phyloP scores from a whole-genome alignment of 257 asterid species.

The Apocynum venetum region DNA sequence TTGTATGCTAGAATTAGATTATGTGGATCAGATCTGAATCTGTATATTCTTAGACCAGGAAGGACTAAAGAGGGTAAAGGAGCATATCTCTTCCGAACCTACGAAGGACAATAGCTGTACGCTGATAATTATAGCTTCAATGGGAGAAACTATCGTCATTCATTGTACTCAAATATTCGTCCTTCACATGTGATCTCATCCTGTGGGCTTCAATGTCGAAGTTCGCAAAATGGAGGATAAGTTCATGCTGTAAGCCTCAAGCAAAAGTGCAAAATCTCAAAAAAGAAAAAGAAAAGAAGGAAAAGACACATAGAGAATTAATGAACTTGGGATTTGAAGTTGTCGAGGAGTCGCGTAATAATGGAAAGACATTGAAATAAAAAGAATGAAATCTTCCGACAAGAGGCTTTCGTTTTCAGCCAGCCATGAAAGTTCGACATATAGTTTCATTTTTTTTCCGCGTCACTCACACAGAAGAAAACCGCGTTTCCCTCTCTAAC shows the following conservation, averaged over 20 bases:
- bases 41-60: not conserved
- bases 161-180: too few relatives aligned
- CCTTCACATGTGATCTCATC: too few relatives aligned
- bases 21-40: not conserved
- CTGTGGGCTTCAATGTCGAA: too few relatives aligned
- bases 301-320: not conserved
- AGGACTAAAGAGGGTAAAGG: not conserved
- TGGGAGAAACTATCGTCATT: too few relatives aligned
- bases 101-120: too few relatives aligned
- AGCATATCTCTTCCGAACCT: too few relatives aligned
- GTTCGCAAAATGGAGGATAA: too few relatives aligned
- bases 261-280: not conserved
- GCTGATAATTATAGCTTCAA: too few relatives aligned
- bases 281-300: not conserved
- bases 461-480: not conserved
- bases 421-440: not conserved
- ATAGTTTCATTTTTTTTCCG: not conserved
- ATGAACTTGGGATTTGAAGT: not conserved
- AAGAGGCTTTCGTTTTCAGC: not conserved
- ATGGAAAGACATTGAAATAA: not conserved
- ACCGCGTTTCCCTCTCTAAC: not conserved
- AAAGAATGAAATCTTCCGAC: not conserved
- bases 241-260: too few relatives aligned
- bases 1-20: too few relatives aligned
- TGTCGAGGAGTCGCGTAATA: not conserved